Percentiles rank a stretch among this genome's conserved stretches.
These are phyloP conservation scores for Russula emetica DNA, from an alignment of 768 basidiomycete species.

Conservation along the genomic window DNA sequence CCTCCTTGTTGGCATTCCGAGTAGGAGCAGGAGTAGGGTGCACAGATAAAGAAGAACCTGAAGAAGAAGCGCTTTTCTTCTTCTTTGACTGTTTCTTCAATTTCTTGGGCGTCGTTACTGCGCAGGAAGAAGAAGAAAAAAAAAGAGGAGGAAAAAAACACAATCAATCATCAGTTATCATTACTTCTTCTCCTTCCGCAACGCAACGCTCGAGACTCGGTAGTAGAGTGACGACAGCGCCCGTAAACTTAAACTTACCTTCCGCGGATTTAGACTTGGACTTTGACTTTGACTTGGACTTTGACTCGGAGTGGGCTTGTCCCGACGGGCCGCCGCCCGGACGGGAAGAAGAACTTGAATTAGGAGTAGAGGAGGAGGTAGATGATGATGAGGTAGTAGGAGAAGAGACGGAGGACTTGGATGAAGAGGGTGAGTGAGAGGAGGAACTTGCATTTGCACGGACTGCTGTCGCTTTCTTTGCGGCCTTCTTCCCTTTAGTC, in stretches of 20 bases:
- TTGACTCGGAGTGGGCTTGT: neutral
- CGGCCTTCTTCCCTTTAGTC: neutral
- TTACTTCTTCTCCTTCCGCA: no score
- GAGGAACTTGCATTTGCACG: neutral
- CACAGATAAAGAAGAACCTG: neutral
- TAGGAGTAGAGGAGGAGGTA: neutral
- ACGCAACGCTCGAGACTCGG: no score
- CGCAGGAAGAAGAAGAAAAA: neutral
- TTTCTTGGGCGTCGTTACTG: neutral
- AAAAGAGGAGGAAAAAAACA: neutral
- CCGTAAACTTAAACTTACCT: no score
- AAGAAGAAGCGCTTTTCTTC: no score
- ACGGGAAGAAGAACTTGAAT: neutral
- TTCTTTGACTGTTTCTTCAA: no score
- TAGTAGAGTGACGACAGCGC: neutral
- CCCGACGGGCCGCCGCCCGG: neutral
- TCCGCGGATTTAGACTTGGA: neutral
- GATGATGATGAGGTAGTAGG: neutral
- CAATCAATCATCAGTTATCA: neutral
- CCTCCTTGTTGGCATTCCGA: neutral
- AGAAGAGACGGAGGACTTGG: neutral
- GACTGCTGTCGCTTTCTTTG: neutral
- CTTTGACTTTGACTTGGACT: neutral
- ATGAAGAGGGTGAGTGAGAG: neutral
- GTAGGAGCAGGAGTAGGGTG: neutral